These are phyloP conservation scores for Fraxinus baroniana DNA, from an alignment of 305 asterid genomes.

Conservation along the genomic window DNA sequence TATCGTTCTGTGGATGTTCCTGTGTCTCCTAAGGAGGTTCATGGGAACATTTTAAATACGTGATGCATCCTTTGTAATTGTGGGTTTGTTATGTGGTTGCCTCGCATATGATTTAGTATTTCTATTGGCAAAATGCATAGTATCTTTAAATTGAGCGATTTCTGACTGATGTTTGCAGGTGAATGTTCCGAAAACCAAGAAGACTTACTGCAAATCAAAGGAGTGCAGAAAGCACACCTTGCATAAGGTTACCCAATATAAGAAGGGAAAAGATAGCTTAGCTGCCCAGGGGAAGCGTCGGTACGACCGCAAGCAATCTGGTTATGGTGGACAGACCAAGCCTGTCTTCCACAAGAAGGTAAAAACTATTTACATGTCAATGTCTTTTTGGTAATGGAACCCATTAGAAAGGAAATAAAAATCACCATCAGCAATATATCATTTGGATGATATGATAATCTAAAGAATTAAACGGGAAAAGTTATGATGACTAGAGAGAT, in stretches of 20 bases:
- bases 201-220: slow-evolving; percentile 42
- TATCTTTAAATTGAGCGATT: not conserved
- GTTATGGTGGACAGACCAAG: slow-evolving; percentile 40
- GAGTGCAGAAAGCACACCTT: slow-evolving; percentile 44
- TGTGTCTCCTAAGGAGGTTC: not conserved
- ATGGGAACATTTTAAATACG: not conserved
- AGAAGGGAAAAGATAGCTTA: slow-evolving; percentile 38
- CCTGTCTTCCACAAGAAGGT: slow-evolving; percentile 36
- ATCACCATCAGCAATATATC: not conserved
- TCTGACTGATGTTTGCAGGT: slow-evolving; percentile 23
- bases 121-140: not conserved
- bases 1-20: not conserved
- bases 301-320: slow-evolving; percentile 27
- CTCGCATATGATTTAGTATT: not conserved
- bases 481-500: not conserved
- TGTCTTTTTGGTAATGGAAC: not conserved
- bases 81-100: not conserved
- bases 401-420: not conserved
- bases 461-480: not conserved
- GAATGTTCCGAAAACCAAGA: slow-evolving; percentile 41
- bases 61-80: not conserved
- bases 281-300: slow-evolving; percentile 31
- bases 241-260: slow-evolving; percentile 41
- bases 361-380: not conserved
- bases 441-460: not conserved